These are phyloP conservation scores for Globisporangium cederbergense DNA, from an alignment of 352 stramenopile genomes.

Conservation along the genomic window DNA sequence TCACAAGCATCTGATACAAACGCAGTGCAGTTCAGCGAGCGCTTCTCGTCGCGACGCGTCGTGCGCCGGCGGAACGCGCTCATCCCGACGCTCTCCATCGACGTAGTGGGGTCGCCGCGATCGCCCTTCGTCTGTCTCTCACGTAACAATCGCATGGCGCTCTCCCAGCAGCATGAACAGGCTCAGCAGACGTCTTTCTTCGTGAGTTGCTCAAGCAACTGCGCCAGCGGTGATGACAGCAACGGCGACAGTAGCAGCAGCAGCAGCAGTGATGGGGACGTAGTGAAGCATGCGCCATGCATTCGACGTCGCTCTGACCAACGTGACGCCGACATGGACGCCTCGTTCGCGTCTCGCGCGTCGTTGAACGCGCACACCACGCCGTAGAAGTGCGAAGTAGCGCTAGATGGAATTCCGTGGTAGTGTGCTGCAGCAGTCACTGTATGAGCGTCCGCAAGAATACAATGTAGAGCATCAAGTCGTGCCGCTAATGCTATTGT, in stretches of 20 bases:
- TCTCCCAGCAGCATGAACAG: conserved; percentile 33
- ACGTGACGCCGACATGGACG: not conserved
- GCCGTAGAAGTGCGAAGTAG: conserved; percentile 1
- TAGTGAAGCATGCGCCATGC: conserved; percentile 9
- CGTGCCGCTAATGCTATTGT: too few species aligned
- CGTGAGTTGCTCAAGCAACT: not conserved
- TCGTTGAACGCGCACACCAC: conserved; percentile 1
- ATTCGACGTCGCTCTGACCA: conserved; percentile 9
- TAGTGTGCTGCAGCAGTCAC: not conserved
- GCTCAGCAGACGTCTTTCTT: conserved; percentile 11
- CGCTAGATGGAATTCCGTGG: not conserved
- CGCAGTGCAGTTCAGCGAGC: conserved; percentile 11
- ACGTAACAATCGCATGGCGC: conserved; percentile 26
- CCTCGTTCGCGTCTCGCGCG: not conserved
- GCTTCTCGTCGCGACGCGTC: conserved; percentile 11
- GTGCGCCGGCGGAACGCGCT: conserved; percentile 57
- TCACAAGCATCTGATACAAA: not conserved
- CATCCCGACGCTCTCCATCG: conserved; percentile 40
- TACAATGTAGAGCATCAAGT: too few species aligned
- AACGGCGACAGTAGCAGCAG: not conserved
- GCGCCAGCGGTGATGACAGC: not conserved
- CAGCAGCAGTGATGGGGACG: not conserved
- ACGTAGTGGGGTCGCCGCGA: conserved; percentile 37
- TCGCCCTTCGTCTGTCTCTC: conserved; percentile 38
- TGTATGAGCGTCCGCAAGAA: not conserved